A percentile compares a stretch with the other conserved stretches of the same genome.
phyloP scores from a whole-genome alignment of 1,284 basidiomycete species.

The Psilocybe mexicana region DNA sequence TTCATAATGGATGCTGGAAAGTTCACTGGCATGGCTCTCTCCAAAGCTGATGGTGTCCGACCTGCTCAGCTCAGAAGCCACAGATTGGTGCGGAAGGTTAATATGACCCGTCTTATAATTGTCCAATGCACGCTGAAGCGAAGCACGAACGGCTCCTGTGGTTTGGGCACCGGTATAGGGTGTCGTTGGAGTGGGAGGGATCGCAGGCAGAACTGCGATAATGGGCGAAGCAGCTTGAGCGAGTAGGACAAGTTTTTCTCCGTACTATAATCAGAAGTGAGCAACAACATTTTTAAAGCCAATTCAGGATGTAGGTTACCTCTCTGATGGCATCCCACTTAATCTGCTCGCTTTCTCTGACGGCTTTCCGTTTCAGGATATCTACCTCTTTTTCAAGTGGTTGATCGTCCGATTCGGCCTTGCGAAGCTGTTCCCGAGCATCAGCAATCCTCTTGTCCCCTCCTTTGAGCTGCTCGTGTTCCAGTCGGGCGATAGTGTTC shows the following conservation, averaged over 20 bases:
- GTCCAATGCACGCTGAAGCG: conserved; percentile 76
- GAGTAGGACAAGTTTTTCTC: conserved; percentile 72
- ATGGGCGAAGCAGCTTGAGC: conserved; percentile 67
- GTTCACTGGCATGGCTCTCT: conserved; percentile 74
- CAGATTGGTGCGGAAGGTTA: conserved; percentile 45
- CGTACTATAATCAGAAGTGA: conserved; percentile 51
- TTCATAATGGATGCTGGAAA: conserved; percentile 52
- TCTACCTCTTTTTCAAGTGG: conserved; percentile 66
- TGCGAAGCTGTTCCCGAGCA: conserved; percentile 61
- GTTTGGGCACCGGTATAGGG: conserved; percentile 62
- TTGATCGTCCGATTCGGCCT: conserved; percentile 63
- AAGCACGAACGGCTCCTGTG: conserved; percentile 68
- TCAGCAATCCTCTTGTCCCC: conserved; percentile 64
- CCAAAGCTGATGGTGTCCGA: conserved; percentile 80
- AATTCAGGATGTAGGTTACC: conserved; percentile 39
- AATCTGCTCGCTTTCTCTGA: conserved; percentile 66
- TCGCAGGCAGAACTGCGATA: conserved; percentile 55
- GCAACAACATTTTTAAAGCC: background rate
- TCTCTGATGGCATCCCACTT: conserved; percentile 81
- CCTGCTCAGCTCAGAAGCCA: conserved; percentile 56
- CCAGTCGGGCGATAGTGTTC: conserved; percentile 61
- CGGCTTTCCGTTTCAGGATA: conserved; percentile 69
- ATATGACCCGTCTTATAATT: conserved; percentile 69
- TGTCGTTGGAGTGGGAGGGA: conserved; percentile 54
- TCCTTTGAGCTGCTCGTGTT: conserved; percentile 62